phyloP scores from a whole-genome alignment of 1,139 yeast species.

The Sporopachydermia cereana region DNA sequence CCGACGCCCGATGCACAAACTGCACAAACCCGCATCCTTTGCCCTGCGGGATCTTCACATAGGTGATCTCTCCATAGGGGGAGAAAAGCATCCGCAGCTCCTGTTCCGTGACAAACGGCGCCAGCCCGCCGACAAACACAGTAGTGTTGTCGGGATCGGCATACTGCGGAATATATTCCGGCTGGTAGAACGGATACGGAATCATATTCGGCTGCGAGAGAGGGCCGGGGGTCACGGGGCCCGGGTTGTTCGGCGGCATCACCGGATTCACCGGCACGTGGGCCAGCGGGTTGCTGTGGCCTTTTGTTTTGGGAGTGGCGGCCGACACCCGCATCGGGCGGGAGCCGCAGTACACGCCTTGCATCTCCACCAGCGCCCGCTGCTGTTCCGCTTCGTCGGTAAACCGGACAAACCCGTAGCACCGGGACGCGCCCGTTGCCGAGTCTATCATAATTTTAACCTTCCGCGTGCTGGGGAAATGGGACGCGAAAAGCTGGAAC shows the following conservation, averaged over 20 bases:
- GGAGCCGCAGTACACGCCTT: conserved; percentile 63
- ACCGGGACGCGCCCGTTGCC: conserved; percentile 41
- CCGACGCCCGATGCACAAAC: conserved; percentile 65
- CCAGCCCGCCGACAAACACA: conserved; percentile 88
- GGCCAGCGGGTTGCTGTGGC: conserved; percentile 7
- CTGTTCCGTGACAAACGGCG: conserved; percentile 65
- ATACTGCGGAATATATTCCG: conserved; percentile 32
- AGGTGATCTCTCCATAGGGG: conserved; percentile 76
- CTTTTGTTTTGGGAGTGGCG: conserved; percentile 54
- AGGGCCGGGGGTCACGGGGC: conserved; percentile 9
- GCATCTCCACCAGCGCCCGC: conserved; percentile 71
- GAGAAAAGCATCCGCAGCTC: conserved; percentile 64
- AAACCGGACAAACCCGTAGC: conserved; percentile 90
- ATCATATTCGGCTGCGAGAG: conserved; percentile 4
- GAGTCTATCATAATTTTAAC: conserved; percentile 18
- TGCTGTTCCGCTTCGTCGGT: conserved; percentile 60
- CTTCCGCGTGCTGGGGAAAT: conserved; percentile 15
- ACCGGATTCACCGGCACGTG: conserved; percentile 10
- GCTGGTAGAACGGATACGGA: conserved; percentile 3
- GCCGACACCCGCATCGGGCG: conserved; percentile 69
- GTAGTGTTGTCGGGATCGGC: conserved; percentile 81
- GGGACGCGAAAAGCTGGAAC: conserved; percentile 23
- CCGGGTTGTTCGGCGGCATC: conserved; percentile 12
- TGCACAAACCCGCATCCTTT: conserved; percentile 93
- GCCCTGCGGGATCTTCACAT: conserved; percentile 82